phyloP scores from a whole-genome alignment of 495 filamentous ascomycete species.

The Bacidia gigantensis region DNA sequence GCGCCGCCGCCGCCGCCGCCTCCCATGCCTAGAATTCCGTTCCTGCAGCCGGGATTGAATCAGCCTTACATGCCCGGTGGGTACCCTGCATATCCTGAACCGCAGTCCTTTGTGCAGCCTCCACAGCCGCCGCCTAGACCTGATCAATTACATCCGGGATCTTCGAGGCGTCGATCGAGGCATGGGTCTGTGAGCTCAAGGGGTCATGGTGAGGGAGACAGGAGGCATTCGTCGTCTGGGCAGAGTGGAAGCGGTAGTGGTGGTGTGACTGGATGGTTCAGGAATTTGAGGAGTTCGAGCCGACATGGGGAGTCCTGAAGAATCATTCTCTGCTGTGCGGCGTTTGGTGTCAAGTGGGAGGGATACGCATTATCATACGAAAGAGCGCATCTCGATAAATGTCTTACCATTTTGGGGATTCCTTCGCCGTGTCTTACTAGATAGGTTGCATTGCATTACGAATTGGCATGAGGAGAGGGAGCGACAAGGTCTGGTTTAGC shows the following conservation, averaged over 20 bases:
- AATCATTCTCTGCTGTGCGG: too few species aligned
- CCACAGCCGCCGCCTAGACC: conserved; percentile 4
- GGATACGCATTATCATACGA: too few species aligned
- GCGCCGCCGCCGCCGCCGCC: not conserved
- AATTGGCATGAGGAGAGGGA: too few species aligned
- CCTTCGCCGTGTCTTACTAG: too few species aligned
- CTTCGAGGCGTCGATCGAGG: not conserved
- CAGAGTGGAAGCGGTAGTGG: conserved; percentile 6
- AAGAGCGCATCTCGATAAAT: too few species aligned
- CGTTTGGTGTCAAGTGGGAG: too few species aligned
- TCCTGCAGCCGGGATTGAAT: conserved; percentile 13
- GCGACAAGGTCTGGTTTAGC: too few species aligned
- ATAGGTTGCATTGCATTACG: too few species aligned
- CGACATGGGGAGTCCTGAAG: conserved; percentile 6
- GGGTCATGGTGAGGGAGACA: conserved; percentile 6
- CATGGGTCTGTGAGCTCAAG: not conserved
- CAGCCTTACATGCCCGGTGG: conserved; percentile 14
- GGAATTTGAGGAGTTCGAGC: conserved; percentile 8
- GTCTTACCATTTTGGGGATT: too few species aligned
- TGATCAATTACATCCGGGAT: not conserved
- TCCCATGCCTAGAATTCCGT: conserved; percentile 1
- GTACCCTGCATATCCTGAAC: conserved; percentile 12
- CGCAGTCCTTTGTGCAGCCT: conserved; percentile 6
- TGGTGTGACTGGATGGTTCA: conserved; percentile 14
- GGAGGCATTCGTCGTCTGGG: not conserved